phyloP scores from a whole-genome alignment of 148 eudicot species.

The Camellia lanceoleosa region DNA sequence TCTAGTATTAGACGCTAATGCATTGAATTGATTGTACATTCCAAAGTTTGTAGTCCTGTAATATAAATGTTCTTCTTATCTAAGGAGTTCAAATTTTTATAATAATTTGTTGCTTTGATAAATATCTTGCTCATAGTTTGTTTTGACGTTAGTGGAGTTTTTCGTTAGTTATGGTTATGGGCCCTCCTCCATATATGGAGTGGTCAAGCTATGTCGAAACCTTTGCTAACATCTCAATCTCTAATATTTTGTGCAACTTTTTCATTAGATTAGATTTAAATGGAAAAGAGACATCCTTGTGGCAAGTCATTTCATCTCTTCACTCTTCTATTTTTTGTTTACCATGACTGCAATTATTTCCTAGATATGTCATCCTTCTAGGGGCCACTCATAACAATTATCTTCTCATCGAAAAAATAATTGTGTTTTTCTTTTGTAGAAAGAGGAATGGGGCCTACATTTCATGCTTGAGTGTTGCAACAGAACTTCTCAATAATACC shows the following conservation, averaged over 20 bases:
- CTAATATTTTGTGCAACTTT: neutral
- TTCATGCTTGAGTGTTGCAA: no score
- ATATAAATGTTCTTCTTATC: neutral
- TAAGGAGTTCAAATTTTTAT: neutral
- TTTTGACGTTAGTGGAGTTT: neutral
- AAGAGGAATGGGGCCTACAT: neutral
- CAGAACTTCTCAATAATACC: no score
- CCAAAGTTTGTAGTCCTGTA: neutral
- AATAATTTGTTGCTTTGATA: neutral
- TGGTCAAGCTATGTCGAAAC: neutral
- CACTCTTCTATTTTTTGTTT: constrained; percentile 16
- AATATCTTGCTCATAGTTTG: neutral
- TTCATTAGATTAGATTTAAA: neutral
- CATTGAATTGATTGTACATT: neutral
- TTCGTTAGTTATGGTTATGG: neutral
- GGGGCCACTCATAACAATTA: neutral
- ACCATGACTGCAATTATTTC: constrained; percentile 6
- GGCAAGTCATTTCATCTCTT: constrained; percentile 14
- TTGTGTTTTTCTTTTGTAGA: neutral
- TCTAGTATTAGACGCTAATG: no score
- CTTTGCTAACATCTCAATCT: no score
- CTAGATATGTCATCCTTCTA: neutral
- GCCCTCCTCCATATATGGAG: neutral
- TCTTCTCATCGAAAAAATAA: neutral
- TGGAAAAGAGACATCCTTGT: neutral